These are phyloP conservation scores for Paramecium tetraurelia DNA, from an alignment of 73 alveolate species.

Conservation along the genomic window DNA sequence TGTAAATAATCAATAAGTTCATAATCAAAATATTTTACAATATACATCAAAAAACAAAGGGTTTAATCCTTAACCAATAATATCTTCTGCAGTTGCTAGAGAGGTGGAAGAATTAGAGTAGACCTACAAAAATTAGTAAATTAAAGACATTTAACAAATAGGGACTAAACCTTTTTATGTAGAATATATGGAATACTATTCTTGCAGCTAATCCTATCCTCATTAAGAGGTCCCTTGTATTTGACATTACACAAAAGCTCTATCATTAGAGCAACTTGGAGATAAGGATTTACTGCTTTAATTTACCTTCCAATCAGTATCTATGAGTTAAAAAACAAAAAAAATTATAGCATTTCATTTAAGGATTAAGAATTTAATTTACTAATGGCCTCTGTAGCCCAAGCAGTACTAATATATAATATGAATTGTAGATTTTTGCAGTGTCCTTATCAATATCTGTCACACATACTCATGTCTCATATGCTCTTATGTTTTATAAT, in stretches of 20 bases:
- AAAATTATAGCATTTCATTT: not conserved
- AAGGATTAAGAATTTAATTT: not conserved
- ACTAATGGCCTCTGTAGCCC: not conserved
- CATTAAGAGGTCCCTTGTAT: slow-evolving; percentile 40
- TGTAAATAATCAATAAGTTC: not conserved
- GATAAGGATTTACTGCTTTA: slow-evolving; percentile 37
- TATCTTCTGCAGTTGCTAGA: not conserved
- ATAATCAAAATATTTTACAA: not conserved
- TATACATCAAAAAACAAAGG: not conserved
- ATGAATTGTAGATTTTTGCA: not conserved
- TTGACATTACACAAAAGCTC: not conserved
- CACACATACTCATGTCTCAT: slow-evolving; percentile 4
- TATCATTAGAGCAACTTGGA: slow-evolving; percentile 16
- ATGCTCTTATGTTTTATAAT: slow-evolving; percentile 38
- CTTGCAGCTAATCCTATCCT: not conserved
- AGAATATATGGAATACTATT: not conserved
- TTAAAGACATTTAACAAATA: not conserved
- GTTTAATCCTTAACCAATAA: not conserved
- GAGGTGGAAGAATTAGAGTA: not conserved
- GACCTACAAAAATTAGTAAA: not conserved
- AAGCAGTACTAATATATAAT: not conserved
- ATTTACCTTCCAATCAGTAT: not conserved
- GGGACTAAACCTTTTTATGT: not conserved
- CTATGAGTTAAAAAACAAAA: not conserved
- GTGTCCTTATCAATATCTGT: slow-evolving; percentile 22